A percentile compares a stretch with the other conserved stretches of the same genome.
These are phyloP conservation scores for Trichoderma polysporum DNA, from an alignment of 2,329 filamentous ascomycete species.

Conservation along the genomic window DNA sequence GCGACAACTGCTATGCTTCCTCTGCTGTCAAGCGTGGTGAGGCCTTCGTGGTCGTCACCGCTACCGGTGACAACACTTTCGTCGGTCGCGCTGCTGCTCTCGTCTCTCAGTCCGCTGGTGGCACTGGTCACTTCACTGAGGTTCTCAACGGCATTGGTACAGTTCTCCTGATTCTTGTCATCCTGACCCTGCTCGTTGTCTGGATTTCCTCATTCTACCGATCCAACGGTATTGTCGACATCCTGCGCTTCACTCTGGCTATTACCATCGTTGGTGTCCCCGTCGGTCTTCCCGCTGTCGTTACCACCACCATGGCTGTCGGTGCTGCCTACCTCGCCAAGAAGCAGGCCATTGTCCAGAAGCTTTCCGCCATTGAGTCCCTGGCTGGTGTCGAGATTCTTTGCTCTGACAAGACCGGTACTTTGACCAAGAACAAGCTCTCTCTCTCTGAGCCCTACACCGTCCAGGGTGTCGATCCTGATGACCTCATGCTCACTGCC, in stretches of 20 bases:
- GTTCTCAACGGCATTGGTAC: conserved; percentile 86
- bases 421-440: conserved; percentile 91
- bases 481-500: conserved; percentile 90
- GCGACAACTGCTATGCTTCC: conserved; percentile 79
- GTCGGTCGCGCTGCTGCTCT: conserved; percentile 86
- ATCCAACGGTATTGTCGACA: conserved; percentile 74
- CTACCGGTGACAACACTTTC: conserved; percentile 86
- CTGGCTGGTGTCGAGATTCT: conserved; percentile 91
- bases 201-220: conserved; percentile 89
- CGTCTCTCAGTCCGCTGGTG: conserved; percentile 71
- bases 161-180: conserved; percentile 74
- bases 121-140: conserved; percentile 85
- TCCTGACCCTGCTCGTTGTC: conserved; percentile 76
- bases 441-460: conserved; percentile 83
- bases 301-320: conserved; percentile 93
- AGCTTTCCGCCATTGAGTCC: conserved; percentile 88
- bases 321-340: conserved; percentile 88
- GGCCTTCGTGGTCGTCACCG: conserved; percentile 77
- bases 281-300: conserved; percentile 88
- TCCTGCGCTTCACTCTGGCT: conserved; percentile 81
- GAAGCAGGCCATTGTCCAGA: conserved; percentile 92
- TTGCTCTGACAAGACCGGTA: conserved; percentile 93
- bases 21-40: conserved; percentile 90
- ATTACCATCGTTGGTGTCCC: conserved; percentile 92
- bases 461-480: conserved; percentile 75